Evolutionary conservation across 305 asterid genomes (phyloP), one percentile per base, ranked within the genome.

Genomic region (Fraxinus latifolia): DNA sequence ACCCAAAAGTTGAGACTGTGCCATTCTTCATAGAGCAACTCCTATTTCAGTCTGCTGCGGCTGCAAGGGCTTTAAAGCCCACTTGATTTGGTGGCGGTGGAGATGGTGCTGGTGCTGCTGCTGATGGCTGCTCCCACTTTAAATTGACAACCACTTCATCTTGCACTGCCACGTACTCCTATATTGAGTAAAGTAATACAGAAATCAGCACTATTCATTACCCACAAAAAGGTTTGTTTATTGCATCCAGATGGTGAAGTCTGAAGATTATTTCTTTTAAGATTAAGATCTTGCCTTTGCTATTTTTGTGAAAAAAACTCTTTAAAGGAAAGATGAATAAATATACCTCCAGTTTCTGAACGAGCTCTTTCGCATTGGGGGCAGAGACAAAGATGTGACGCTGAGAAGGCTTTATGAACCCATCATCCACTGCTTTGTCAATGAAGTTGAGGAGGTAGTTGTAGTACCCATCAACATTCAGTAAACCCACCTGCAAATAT

Each of bases 141-240:
- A 84, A 62, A 77, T 84, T 87, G 19, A 85, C 85, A 4, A 86
- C 83, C 11, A 76, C 87, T 84, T 85, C 93, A 82, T 91, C 92
- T 31, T 87, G 81, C 53, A 84, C 92, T 1, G 89, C 82, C 83
- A 84, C 91, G 58, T 89, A 90, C 7, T 89, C 92, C 96, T 92
- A 78, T 50, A 29, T 67, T 1, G 31, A 19, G 34, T 37, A 3
- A 60, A 65, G 25, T 29, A 37, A 11, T 15, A 76, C 17, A 34
- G 67, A 71, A 25, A 74, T 27, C 33, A 55, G 32, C 29, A 67
- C 23, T 32, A 44, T 74, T 67, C 31, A 32, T 21, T 33, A 47
- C 27, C 50, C 37, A 42, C 15, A 84, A 60, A 37, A 25, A 12
- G 25, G 60, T 55, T 8, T 8, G 11, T 17, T 14, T 33, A 53